Percentiles rank a stretch among this genome's conserved stretches.
These are phyloP conservation scores for Centella asiatica DNA, from an alignment of 129 eudicot species.

Conservation along the genomic window DNA sequence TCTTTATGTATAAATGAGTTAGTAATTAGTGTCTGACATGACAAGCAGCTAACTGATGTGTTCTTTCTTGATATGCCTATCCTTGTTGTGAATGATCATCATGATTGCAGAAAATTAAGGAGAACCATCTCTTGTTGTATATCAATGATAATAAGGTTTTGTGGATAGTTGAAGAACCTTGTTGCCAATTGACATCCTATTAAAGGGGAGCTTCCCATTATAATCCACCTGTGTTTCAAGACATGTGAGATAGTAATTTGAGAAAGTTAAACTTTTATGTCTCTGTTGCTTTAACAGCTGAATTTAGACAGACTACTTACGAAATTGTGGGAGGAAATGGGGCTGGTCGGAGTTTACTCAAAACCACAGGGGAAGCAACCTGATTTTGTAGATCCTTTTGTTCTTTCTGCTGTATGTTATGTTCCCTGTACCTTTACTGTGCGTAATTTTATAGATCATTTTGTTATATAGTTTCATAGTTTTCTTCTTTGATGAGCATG, in stretches of 20 bases:
- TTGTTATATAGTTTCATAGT: neutral
- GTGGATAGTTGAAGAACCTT: too few species aligned
- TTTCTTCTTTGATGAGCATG: too few species aligned
- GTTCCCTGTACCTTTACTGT: neutral
- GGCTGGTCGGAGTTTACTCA: slow-evolving; percentile 92
- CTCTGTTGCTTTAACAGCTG: slow-evolving; percentile 49
- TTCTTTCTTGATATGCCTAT: too few species aligned
- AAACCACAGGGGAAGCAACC: slow-evolving; percentile 99
- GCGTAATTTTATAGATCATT: neutral
- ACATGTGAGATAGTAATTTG: neutral
- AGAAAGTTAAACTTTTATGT: slow-evolving; percentile 1
- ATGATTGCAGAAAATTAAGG: too few species aligned
- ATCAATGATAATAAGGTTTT: too few species aligned
- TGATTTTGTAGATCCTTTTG: slow-evolving; percentile 86
- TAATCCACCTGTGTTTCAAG: neutral
- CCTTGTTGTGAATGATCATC: too few species aligned
- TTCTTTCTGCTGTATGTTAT: slow-evolving; percentile 82
- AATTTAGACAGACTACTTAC: slow-evolving; percentile 96
- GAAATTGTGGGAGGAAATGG: slow-evolving; percentile 99
- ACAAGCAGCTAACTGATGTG: too few species aligned
- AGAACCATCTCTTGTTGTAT: too few species aligned
- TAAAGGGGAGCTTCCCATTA: too few species aligned
- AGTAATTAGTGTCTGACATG: too few species aligned
- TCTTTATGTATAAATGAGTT: too few species aligned
- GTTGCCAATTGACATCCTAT: too few species aligned